Evolutionary conservation across 345 rosid species (phyloP), one percentile per base, ranked within the genome.

Genomic region (Gossypium sturtianum): DNA sequence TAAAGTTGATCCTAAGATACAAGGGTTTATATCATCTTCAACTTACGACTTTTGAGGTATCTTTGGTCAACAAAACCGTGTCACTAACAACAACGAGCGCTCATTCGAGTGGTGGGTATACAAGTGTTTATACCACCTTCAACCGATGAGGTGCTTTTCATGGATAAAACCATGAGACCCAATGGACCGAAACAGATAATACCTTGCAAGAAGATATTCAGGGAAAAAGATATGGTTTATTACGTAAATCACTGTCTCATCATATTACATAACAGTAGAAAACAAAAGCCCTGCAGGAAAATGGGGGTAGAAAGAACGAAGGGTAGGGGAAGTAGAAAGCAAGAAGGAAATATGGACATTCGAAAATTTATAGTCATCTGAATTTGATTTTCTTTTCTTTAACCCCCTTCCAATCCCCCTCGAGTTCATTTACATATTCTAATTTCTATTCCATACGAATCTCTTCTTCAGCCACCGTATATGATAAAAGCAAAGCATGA

Each of bases 391-490:
- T 64, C n/a, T 45, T 41, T 77, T 27, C 29, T 51, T n/a, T n/a
- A 34, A 34, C 25, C 17, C 17, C 72, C 11, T 61, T 56, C 2
- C 22, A 58, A 29, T 12, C 38, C 57, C 68, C 71, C 76, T 73
- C 7, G 66, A 75, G 44, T 71, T 75, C 78, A 73, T 79, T 58
- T 83, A 83, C 84, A 81, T 61, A 44, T 64, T 72, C 71, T 66
- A 66, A 54, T 62, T 64, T 74, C 34, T 58, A 22, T 75, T 54
- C 63, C 72, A 66, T 52, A 27, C 0, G 27, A 74, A 45, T 41
- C 54, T 78, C 77, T 69, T 77, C 83, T 72, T 76, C 78, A 66
- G 62, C 76, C 80, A 66, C 66, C 75, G 7, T 52, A 20, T 9
- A 57, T 20, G 27, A 56, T 20, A 57, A n/a, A 70, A 67, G 62